Evolutionary conservation across 225 moss, liverwort and hornwort genomes (phyloP), one percentile per base, ranked within the genome.

Genomic region (Neckera pumila): DNA sequence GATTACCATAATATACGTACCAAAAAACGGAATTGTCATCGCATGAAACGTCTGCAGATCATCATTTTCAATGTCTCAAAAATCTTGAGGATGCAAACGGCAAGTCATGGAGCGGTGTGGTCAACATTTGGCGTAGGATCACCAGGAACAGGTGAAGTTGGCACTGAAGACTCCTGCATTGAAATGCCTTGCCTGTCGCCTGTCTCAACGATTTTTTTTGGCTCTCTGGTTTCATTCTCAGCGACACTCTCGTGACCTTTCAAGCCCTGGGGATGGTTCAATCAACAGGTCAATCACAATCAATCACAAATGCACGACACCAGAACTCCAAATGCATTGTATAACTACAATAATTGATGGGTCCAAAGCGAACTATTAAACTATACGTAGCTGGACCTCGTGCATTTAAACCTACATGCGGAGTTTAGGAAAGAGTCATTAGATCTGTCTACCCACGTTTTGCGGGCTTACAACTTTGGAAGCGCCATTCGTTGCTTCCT

Each of bases 71-170:
- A 58, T 31, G 86, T 82, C 76, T 90, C 79, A 45, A 88, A 74
- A 49, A 74, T 64, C 84, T 91, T 87, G 82, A 89, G 51, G 86
- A 90, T 75, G 71, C 53, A n/a, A 79, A 90, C 85, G 54, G 89
- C 74, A 77, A 87, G 86, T 94, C 91, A 94, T 66, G 94, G 91
- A 84, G 94, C 90, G 40, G 70, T 82, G 54, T 89, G 81, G 65
- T 94, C 89, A 53, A 80, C 2, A 74, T 51, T 61, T 80, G 89
- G 6, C 54, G 92, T 91, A 82, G 94, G 94, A 53, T 94, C 92
- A 62, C 92, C 94, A 90, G 92, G 90, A 76, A 94, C 90, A 85
- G 94, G 87, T 76, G 92, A 89, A 17, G 91, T 89, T 43, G 61
- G n/a, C 72, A 91, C 82, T 60, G 89, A 54, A 59, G 90, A 62